phyloP scores from a whole-genome alignment of 176 grass and related monocot species.

The Rhipidocladum racemiflorum region DNA sequence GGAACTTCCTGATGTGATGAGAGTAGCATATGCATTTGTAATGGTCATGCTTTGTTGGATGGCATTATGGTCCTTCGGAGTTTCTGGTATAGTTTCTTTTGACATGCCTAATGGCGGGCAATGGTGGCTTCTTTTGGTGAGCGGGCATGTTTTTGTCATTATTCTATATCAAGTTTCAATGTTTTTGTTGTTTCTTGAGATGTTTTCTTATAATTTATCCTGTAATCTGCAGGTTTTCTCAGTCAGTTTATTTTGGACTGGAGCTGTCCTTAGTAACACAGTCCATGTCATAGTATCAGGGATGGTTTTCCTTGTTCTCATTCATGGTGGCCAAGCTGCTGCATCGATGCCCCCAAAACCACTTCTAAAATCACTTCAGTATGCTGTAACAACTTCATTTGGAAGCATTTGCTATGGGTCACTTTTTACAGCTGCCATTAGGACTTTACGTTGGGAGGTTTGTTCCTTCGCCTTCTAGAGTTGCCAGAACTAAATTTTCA shows the following conservation, averaged over 20 bases:
- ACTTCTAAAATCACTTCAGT: constrained; percentile 66
- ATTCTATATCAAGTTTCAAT: constrained; percentile 14
- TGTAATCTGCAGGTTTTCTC: constrained; percentile 72
- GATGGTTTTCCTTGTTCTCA: constrained; percentile 95
- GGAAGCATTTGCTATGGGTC: constrained; percentile 99
- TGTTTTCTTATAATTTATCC: constrained; percentile 8
- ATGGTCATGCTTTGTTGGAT: constrained; percentile 92
- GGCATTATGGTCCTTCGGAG: constrained; percentile 88
- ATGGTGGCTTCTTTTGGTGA: constrained; percentile 99
- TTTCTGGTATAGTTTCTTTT: constrained; percentile 82
- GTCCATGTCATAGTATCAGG: constrained; percentile 97
- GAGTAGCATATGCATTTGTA: constrained; percentile 82
- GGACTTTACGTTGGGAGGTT: constrained; percentile 95
- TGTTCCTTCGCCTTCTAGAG: constrained; percentile 25
- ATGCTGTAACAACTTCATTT: constrained; percentile 87
- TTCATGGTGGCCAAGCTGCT: constrained; percentile 69
- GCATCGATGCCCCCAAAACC: constrained; percentile 86
- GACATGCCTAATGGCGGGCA: constrained; percentile 70
- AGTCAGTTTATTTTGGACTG: constrained; percentile 97
- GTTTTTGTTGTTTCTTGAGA: not conserved
- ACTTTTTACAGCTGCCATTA: constrained; percentile 95
- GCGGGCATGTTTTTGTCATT: constrained; percentile 71
- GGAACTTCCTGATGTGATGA: constrained; percentile 75
- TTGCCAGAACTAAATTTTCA: not conserved
- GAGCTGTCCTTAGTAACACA: constrained; percentile 91